Evolutionary conservation across 192 early-diverging fungal species (phyloP).

Genomic region (Rhizoclosmatium sp.): DNA sequence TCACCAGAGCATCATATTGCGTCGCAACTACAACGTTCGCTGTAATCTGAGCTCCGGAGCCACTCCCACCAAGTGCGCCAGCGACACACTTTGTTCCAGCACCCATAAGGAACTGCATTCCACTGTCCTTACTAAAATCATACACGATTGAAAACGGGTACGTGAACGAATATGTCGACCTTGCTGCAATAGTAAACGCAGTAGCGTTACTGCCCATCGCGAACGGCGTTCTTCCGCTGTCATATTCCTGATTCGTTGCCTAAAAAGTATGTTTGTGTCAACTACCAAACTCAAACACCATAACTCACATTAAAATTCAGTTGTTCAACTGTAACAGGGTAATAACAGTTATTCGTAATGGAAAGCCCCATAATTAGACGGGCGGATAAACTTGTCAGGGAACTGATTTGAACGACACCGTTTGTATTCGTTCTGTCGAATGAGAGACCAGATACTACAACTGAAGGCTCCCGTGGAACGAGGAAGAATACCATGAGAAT

Average conservation of each 20-base stretch:
- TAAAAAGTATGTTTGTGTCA: background rate
- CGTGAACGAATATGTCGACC: background rate
- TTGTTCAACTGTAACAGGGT: background rate
- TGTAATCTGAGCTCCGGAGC: background rate
- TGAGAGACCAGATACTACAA: background rate
- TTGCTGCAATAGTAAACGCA: background rate
- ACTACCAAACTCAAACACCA: background rate
- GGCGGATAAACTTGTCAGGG: background rate
- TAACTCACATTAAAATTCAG: conserved; percentile 1
- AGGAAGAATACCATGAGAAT: background rate
- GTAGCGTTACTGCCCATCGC: background rate
- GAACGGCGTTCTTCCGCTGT: background rate
- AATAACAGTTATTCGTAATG: background rate
- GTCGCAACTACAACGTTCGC: background rate
- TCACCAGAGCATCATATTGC: background rate
- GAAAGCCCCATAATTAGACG: background rate
- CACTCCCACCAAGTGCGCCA: background rate
- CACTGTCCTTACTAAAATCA: background rate
- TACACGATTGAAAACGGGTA: background rate
- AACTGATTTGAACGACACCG: background rate
- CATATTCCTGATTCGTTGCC: background rate
- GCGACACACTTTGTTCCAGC: background rate
- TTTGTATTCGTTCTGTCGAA: background rate
- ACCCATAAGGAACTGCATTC: background rate
- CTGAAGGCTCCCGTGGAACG: background rate